Conservation (phyloP, 2,329 filamentous ascomycete genomes). For the Helicocarpus griseus region DNA sequence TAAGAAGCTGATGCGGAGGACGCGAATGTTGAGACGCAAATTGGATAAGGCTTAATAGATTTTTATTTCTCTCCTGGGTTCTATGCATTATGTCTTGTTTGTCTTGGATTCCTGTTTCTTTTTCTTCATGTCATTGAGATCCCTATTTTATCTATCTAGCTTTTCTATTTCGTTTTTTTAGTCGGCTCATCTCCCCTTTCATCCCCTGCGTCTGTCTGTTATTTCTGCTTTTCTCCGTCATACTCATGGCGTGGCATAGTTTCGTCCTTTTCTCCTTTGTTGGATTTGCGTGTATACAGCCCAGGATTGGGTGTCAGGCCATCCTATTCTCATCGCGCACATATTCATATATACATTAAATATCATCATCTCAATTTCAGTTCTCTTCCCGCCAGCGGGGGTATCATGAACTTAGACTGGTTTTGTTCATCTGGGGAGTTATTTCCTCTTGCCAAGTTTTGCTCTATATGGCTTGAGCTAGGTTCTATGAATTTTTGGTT, state of each 20-base stretch:
- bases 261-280: background rate
- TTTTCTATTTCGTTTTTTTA: background rate
- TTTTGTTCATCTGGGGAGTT: no score
- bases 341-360: background rate
- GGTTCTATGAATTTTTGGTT: no score
- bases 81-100: background rate
- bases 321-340: background rate
- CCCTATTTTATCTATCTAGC: background rate
- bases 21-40: slow-evolving; percentile 78
- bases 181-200: background rate
- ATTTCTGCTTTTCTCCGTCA: background rate
- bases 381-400: no score
- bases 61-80: background rate
- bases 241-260: background rate
- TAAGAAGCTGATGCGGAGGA: slow-evolving; percentile 96
- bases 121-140: background rate
- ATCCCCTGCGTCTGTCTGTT: background rate
- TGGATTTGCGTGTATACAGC: background rate
- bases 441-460: no score
- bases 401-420: no score
- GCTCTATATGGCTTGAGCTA: no score
- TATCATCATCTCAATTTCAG: background rate
- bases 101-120: background rate
- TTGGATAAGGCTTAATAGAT: slow-evolving; percentile 50
- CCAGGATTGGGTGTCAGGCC: background rate